phyloP scores from a whole-genome alignment of 768 basidiomycete species.

The Piloderma croceum region DNA sequence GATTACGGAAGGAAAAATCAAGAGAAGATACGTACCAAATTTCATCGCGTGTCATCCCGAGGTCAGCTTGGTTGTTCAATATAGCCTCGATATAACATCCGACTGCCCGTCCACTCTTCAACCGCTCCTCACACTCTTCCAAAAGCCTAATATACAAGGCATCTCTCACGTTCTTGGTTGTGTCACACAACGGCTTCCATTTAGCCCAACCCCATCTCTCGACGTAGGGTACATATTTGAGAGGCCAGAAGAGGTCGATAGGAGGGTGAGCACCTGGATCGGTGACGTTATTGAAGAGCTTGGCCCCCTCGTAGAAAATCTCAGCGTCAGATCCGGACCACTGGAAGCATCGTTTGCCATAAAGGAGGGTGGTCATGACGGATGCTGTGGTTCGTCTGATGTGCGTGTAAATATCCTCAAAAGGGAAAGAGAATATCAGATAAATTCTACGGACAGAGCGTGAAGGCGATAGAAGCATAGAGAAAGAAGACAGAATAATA shows the following conservation, averaged over 20 bases:
- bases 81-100: slow-evolving; percentile 22
- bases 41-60: no score
- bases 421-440: no score
- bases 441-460: no score
- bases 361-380: slow-evolving; percentile 24
- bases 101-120: slow-evolving; percentile 13
- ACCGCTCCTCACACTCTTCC: slow-evolving; percentile 13
- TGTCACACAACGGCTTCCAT: slow-evolving; percentile 1
- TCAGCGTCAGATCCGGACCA: slow-evolving; percentile 1
- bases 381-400: slow-evolving; percentile 27
- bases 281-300: slow-evolving; percentile 5
- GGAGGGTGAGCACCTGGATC: slow-evolving; percentile 7
- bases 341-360: slow-evolving; percentile 5
- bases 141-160: slow-evolving; percentile 13
- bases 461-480: no score
- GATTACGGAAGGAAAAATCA: no score
- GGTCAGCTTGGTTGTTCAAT: slow-evolving; percentile 8
- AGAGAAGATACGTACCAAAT: no score
- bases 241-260: slow-evolving; percentile 7
- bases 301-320: slow-evolving; percentile 2
- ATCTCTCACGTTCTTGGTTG: slow-evolving; percentile 8
- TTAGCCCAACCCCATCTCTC: slow-evolving; percentile 5
- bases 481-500: no score
- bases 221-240: slow-evolving; percentile 4
- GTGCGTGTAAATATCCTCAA: slow-evolving; percentile 25